Evolutionary conservation across 345 rosid species (phyloP).

Genomic region (Cochlearia excelsa): DNA sequence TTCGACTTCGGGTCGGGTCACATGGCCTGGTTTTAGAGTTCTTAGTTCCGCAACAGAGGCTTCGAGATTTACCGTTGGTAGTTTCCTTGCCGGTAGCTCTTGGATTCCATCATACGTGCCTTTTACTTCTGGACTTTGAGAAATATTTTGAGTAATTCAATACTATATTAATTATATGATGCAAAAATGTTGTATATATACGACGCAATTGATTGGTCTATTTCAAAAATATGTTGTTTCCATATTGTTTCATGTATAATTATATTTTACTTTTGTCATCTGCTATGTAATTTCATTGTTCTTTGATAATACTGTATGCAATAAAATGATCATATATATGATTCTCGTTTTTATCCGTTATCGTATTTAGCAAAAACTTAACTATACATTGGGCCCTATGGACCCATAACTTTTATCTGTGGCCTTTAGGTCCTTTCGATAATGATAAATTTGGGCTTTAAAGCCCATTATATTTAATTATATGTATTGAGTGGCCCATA

Average conservation of each 20-base stretch:
- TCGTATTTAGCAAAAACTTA: too few relatives aligned
- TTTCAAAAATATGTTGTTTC: too few relatives aligned
- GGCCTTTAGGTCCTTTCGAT: too few relatives aligned
- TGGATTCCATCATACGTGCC: slow-evolving; percentile 57
- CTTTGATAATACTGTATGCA: too few relatives aligned
- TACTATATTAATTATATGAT: neutral
- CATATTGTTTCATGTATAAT: neutral
- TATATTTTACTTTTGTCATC: neutral
- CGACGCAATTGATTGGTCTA: slow-evolving; percentile 21
- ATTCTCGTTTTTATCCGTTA: too few relatives aligned
- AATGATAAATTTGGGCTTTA: neutral
- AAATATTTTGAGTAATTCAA: neutral
- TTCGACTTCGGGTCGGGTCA: slow-evolving; percentile 42
- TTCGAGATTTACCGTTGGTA: slow-evolving; percentile 45
- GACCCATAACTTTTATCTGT: too few relatives aligned
- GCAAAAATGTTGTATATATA: slow-evolving; percentile 23
- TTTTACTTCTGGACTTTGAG: slow-evolving; percentile 48
- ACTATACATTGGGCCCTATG: too few relatives aligned
- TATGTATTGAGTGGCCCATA: too few relatives aligned
- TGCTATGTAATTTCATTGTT: neutral
- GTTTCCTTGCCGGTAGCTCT: slow-evolving; percentile 46
- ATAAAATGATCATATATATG: too few relatives aligned
- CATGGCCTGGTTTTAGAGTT: slow-evolving; percentile 51
- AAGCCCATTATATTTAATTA: too few relatives aligned
- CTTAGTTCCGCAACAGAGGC: slow-evolving; percentile 47